Conservation (phyloP, 2,329 filamentous ascomycete species). For the Alternaria incomplexa region DNA sequence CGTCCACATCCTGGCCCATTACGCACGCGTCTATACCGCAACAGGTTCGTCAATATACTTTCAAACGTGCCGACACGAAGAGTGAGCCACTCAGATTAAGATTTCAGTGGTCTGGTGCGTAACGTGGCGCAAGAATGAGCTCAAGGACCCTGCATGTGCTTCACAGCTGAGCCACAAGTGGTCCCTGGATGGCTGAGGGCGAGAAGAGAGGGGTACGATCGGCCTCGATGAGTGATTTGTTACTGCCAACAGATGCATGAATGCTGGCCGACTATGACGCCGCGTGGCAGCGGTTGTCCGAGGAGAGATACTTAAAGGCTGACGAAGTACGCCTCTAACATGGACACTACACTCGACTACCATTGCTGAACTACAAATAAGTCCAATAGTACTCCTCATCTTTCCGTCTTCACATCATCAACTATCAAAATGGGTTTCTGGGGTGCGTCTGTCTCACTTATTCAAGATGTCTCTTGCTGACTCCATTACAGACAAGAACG, state of each 20-base stretch:
- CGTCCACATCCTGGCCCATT: conserved; percentile 19
- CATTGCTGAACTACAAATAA: background rate
- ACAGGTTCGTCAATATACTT: conserved; percentile 17
- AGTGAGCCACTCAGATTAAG: conserved; percentile 20
- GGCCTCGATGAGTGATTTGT: conserved; percentile 12
- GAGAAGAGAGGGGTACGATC: conserved; percentile 31
- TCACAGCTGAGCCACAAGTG: conserved; percentile 27
- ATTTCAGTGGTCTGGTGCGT: conserved; percentile 15
- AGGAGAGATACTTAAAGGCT: conserved; percentile 21
- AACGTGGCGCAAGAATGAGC: conserved; percentile 18
- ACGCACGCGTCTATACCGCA: conserved; percentile 34
- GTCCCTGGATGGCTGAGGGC: conserved; percentile 27
- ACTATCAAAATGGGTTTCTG: conserved; percentile 53
- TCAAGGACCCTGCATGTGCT: conserved; percentile 8
- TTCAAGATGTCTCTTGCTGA: background rate
- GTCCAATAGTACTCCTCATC: background rate
- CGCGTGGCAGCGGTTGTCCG: conserved; percentile 2
- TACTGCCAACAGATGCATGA: background rate
- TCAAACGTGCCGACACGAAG: conserved; percentile 4
- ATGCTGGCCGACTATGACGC: conserved; percentile 17
- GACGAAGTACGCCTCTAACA: background rate
- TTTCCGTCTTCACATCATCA: background rate
- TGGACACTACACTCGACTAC: background rate
- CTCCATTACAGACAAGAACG: conserved; percentile 55
- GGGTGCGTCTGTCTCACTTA: conserved; percentile 33